Evolutionary conservation across 2,329 filamentous ascomycete genomes (phyloP).

Genomic region (Sarocladium brachiariae): DNA sequence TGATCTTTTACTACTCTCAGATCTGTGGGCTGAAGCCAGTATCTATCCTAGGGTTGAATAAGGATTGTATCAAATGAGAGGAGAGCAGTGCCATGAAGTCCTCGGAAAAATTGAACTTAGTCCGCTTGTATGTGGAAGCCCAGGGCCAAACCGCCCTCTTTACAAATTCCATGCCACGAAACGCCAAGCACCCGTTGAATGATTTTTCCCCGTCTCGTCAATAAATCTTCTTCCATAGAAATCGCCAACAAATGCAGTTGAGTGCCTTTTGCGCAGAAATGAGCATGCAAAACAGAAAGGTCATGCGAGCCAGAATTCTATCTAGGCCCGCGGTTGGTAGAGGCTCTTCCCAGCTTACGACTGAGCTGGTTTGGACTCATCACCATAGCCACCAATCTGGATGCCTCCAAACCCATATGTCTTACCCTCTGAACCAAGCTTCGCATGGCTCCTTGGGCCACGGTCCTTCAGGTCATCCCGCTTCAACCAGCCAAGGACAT

Average conservation of each 20-base stretch:
- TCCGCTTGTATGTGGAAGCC: conserved; percentile 25
- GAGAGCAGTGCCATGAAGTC: conserved; percentile 12
- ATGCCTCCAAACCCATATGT: conserved; percentile 49
- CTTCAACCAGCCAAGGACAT: conserved; percentile 83
- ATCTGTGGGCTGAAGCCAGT: no score
- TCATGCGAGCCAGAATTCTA: no score
- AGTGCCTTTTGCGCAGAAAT: conserved; percentile 17
- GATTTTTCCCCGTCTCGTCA: conserved; percentile 11
- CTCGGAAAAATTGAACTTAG: not conserved
- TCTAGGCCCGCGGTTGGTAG: no score
- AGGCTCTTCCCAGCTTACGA: conserved; percentile 13
- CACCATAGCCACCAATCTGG: conserved; percentile 48
- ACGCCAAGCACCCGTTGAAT: conserved; percentile 17
- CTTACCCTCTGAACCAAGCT: conserved; percentile 54
- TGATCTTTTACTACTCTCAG: no score
- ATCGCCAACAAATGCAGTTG: conserved; percentile 25
- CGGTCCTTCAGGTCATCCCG: conserved; percentile 68
- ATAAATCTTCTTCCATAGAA: conserved; percentile 14
- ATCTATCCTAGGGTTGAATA: not conserved
- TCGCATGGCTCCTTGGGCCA: conserved; percentile 62
- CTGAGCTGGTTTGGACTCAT: conserved; percentile 39
- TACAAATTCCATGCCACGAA: not conserved
- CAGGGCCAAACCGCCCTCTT: conserved; percentile 4
- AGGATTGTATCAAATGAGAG: conserved; percentile 13
- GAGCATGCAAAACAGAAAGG: conserved; percentile 10